Percentiles rank a stretch among this genome's conserved stretches.
Evolutionary conservation across 805 yeast genomes (phyloP).

Genomic region (Metschnikowia reukaufii): DNA sequence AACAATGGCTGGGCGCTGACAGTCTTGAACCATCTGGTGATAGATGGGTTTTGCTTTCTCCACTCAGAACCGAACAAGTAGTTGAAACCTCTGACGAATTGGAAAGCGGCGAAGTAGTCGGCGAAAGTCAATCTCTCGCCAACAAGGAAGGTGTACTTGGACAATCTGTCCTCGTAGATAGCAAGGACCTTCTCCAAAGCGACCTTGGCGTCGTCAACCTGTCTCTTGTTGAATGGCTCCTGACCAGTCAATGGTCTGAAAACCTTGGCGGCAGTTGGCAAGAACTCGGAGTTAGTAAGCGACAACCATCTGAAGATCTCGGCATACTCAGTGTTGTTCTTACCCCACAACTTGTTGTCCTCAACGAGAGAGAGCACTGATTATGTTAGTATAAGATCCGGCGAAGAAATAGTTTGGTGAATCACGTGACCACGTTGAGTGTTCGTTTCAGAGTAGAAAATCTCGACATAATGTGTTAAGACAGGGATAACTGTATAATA

Average conservation of each 20-base stretch:
- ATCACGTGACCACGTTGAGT: too few relatives aligned
- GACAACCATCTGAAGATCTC: constrained; percentile 76
- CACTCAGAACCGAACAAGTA: constrained; percentile 62
- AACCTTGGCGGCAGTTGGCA: constrained; percentile 44
- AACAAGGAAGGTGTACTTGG: constrained; percentile 63
- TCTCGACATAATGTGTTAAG: constrained; percentile 78
- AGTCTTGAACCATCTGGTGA: constrained; percentile 72
- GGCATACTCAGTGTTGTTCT: constrained; percentile 61
- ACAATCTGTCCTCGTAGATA: constrained; percentile 56
- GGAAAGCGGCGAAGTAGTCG: constrained; percentile 56
- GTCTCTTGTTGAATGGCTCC: constrained; percentile 75
- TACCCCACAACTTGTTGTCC: constrained; percentile 57
- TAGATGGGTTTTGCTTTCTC: constrained; percentile 61
- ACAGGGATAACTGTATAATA: constrained; percentile 81
- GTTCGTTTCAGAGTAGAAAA: constrained; percentile 50
- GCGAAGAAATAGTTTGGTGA: too few relatives aligned
- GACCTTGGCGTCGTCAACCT: constrained; percentile 47
- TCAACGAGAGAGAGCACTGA: constrained; percentile 50
- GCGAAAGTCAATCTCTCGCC: constrained; percentile 66
- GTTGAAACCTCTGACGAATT: constrained; percentile 55
- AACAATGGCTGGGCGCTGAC: constrained; percentile 47
- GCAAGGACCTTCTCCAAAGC: constrained; percentile 36
- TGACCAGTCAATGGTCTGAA: constrained; percentile 64
- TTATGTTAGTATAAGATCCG: constrained; percentile 18
- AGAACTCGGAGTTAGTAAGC: constrained; percentile 66